A percentile compares a stretch with the other conserved stretches of the same genome.
These are phyloP conservation scores for Aureobasidium lini DNA, from an alignment of 2,329 filamentous ascomycete genomes.

Conservation along the genomic window DNA sequence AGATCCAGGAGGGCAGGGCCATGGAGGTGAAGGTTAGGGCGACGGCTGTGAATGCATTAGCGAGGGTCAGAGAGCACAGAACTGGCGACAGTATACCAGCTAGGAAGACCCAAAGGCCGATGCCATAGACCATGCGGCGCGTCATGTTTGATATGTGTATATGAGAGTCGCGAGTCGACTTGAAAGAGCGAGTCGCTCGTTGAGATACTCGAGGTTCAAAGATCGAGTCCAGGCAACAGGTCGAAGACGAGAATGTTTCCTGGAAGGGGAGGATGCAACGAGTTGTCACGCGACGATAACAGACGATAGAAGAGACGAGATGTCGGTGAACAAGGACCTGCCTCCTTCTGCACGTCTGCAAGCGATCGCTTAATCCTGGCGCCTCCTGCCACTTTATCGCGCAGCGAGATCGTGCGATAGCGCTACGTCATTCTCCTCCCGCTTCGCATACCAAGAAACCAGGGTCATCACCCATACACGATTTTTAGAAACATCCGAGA, in stretches of 20 bases:
- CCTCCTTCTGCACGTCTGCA: not conserved
- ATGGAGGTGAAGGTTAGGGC: conserved; percentile 65
- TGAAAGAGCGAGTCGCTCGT: not conserved
- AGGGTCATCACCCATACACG: not conserved
- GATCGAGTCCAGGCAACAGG: too few relatives aligned
- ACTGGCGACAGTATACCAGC: conserved; percentile 27
- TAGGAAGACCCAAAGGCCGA: conserved; percentile 40
- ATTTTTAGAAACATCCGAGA: too few relatives aligned
- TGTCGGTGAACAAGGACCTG: not conserved
- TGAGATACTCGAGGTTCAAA: not conserved
- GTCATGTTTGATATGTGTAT: conserved; percentile 32
- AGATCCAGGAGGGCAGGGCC: conserved; percentile 63
- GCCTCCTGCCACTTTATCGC: conserved; percentile 3
- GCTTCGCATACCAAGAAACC: not conserved
- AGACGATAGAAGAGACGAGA: not conserved
- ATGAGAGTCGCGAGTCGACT: not conserved
- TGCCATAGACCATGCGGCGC: conserved; percentile 41
- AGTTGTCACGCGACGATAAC: too few relatives aligned
- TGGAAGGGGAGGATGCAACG: too few relatives aligned
- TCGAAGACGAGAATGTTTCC: too few relatives aligned
- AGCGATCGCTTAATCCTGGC: not conserved
- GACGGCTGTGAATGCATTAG: conserved; percentile 46
- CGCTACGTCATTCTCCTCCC: not conserved
- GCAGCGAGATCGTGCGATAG: not conserved
- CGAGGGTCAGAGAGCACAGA: not conserved